A percentile compares a stretch with the other conserved stretches of the same genome.
Evolutionary conservation across 1,139 yeast genomes (phyloP).

Genomic region (Debaryomyces singareniensis): DNA sequence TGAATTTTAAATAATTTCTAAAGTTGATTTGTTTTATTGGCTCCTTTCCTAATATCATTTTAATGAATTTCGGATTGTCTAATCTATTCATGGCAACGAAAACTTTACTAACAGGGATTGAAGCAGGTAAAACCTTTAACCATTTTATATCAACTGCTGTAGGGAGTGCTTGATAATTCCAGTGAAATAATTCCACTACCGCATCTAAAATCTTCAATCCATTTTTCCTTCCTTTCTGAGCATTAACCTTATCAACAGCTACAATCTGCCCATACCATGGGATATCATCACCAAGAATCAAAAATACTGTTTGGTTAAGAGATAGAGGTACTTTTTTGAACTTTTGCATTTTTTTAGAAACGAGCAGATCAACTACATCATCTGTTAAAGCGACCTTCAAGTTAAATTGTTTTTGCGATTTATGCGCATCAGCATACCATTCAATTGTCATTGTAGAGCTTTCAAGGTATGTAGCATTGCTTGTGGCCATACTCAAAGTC

Average conservation of each 20-base stretch:
- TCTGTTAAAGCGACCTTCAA: slow-evolving; percentile 31
- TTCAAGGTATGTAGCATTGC: slow-evolving; percentile 28
- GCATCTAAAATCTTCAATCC: slow-evolving; percentile 28
- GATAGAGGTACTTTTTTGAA: slow-evolving; percentile 43
- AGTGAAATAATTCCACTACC: slow-evolving; percentile 46
- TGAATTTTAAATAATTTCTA: slow-evolving; percentile 45
- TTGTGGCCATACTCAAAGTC: slow-evolving; percentile 34
- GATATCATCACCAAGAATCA: slow-evolving; percentile 31
- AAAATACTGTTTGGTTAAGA: slow-evolving; percentile 40
- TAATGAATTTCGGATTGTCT: slow-evolving; percentile 49
- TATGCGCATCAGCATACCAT: slow-evolving; percentile 47
- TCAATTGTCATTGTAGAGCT: slow-evolving; percentile 37
- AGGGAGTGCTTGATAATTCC: slow-evolving; percentile 54
- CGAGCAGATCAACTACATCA: slow-evolving; percentile 34
- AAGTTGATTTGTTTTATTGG: slow-evolving; percentile 55
- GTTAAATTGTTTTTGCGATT: slow-evolving; percentile 34
- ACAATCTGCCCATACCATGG: slow-evolving; percentile 41
- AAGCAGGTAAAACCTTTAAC: slow-evolving; percentile 53
- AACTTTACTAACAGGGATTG: slow-evolving; percentile 57
- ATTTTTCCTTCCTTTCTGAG: slow-evolving; percentile 7
- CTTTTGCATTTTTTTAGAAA: slow-evolving; percentile 34
- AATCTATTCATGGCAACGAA: slow-evolving; percentile 59
- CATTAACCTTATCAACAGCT: slow-evolving; percentile 33
- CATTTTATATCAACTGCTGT: slow-evolving; percentile 25
- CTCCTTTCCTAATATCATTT: slow-evolving; percentile 54